Evolutionary conservation across 176 grass and related monocot species (phyloP), one percentile per base, ranked within the genome.

Genomic region (Triticum monococcum): DNA sequence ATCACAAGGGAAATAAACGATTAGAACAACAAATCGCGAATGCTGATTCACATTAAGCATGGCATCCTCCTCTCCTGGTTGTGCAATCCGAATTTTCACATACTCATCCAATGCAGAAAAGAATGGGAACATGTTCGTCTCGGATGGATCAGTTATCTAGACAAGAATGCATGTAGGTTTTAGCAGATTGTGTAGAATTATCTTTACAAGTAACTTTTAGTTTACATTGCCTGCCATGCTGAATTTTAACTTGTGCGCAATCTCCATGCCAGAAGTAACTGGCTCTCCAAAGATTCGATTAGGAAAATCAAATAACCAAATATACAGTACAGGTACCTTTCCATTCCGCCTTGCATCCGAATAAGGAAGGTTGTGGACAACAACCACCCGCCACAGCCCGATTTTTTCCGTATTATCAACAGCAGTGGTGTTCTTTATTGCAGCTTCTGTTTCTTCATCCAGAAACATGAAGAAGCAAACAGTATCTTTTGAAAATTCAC

Each of bases 381-480:
- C 85, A 16, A 99, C 85, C 79, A 94, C 86, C 50, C 85, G 86
- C 97, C 97, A 99, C 72, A 97, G 80, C 60, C 97, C 94, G 59
- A 99, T 87, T 78, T 84, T 87, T 89, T 89, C 93, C 26, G 31
- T 87, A 61, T 79, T 82, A 68, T 89, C 83, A 31, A 91, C 36
- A 33, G 75, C 85, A 84, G 78, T 99, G 52, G 86, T 87, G 77
- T 97, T 99, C 88, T 83, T 99, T 84, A 90, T 93, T 86, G 90
- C 93, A 68, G 85, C 79, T 86, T 94, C 92, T 31, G 94, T 99
- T 87, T 94, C 89, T 85, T 99, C 97, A 90, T 99, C 97, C 77
- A 99, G 85, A 97, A 99, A 99, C 94, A 99, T 99, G 77, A 92
- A 99, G 87, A 99, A 99, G 85, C 94, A 97, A 81, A 91, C 97